Base-by-base conservation (phyloP, 2,329 filamentous ascomycete genomes). In the Trichophyton verrucosum region DNA sequence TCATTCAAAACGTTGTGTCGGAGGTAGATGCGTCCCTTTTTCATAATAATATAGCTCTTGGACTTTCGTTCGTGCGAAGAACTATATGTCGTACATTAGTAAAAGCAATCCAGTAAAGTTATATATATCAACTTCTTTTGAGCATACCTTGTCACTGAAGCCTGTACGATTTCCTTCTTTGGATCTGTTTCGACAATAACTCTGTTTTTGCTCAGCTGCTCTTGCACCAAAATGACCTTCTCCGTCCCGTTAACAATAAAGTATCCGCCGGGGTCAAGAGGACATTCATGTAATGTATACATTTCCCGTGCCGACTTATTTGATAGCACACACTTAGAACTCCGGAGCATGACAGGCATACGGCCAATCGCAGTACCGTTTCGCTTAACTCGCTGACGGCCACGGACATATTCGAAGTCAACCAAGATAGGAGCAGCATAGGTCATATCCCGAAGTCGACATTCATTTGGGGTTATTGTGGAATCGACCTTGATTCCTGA, bases 171-270 rank as follows among this genome's bases (percentile, higher is more conserved):
- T 63, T 88, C 88, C 75, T 96, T 97, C 77, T 95, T 95, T 59
- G 86, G 82, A 68, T 92, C 89, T 60, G 89, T 86, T 75, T 99
- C 95, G 15, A 99, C 92, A 72, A 99, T 96, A 69, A 99, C 89
- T 78, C 94, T 86, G 75, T 99, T 99, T 82, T 99, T 99, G 81
- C 94, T 99, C 71, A 99, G 79, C 76, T 99, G 94, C 72, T 99
- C 95, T 74, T 99, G 94, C 13, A 99, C 95, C 49, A 99, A 78
- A 70, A 99, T 99, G 67, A 99, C 94, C 78, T 99, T 99, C 74
- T 99, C 94, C 20, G 95, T 96, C 55, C 94, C 94, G 68, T 92
- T 90, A 66, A 97, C 91, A 69, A 99, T 94, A 70, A 99, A 99
- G 74, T 99, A 99, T 59, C 94, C 94, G 64, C 94, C 94, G 0